phyloP scores from a whole-genome alignment of 2,329 filamentous ascomycete genomes.

The Aureobasidium sp. region DNA sequence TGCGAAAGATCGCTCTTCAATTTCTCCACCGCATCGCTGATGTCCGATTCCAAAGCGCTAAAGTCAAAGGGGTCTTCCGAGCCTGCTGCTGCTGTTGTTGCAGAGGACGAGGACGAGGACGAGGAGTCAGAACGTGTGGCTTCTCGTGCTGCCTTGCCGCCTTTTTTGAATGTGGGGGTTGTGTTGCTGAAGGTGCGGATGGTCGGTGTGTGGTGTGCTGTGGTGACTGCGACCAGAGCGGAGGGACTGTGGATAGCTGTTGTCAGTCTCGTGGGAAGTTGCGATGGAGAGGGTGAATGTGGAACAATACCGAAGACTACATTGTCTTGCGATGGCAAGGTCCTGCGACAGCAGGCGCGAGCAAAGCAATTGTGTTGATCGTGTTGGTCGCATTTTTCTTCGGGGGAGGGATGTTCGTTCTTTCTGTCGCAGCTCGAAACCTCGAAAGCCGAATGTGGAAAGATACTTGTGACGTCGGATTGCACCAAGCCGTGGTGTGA shows the following conservation, averaged over 20 bases:
- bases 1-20: constrained; percentile 55
- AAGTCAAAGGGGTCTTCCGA: constrained; percentile 54
- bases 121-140: constrained; percentile 25
- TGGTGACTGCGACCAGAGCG: not conserved
- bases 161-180: constrained; percentile 40
- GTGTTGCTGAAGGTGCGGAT: constrained; percentile 34
- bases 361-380: constrained; percentile 2
- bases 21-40: constrained; percentile 45
- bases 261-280: not conserved
- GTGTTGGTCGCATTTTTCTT: not conserved
- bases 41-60: constrained; percentile 45
- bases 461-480: not conserved
- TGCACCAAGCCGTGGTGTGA: not conserved
- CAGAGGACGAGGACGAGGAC: constrained; percentile 26
- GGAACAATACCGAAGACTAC: not conserved
- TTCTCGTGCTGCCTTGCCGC: constrained; percentile 41
- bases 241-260: not conserved
- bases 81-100: constrained; percentile 26
- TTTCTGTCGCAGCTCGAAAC: not conserved
- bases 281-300: not conserved
- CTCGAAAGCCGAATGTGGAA: constrained; percentile 5
- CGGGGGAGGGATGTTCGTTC: not conserved
- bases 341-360: constrained; percentile 1
- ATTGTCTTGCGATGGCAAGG: not conserved
- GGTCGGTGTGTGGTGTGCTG: not conserved